Percentiles rank a stretch among this genome's conserved stretches.
Conservation (phyloP, 257 asterid genomes). For the Solanum chmielewskii region DNA sequence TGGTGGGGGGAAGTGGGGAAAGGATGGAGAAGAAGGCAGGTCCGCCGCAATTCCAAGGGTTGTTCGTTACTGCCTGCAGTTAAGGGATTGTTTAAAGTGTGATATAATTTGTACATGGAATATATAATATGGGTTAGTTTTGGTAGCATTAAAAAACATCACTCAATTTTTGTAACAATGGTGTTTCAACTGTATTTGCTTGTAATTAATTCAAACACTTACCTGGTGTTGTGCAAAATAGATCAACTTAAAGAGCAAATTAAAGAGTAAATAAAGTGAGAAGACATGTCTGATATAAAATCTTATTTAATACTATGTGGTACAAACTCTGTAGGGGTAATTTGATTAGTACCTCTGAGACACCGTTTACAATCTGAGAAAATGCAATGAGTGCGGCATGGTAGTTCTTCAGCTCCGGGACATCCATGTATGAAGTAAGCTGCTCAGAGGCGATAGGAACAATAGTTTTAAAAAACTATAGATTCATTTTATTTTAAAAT, state of each 20-base stretch:
- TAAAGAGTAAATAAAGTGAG: not conserved
- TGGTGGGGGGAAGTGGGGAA: too few species aligned
- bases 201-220: too few species aligned
- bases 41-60: too few species aligned
- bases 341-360: conserved; percentile 53
- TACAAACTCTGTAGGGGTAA: not conserved
- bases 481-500: too few species aligned
- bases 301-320: not conserved
- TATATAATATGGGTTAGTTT: too few species aligned
- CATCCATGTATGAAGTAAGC: conserved; percentile 55
- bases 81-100: too few species aligned
- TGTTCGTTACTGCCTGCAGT: too few species aligned
- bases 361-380: conserved; percentile 87
- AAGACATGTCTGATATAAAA: not conserved
- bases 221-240: not conserved
- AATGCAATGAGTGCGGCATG: conserved; percentile 85
- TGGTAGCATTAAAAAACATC: too few species aligned
- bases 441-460: conserved; percentile 84
- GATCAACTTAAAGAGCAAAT: not conserved
- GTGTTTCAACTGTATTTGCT: too few species aligned
- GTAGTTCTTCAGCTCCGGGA: conserved; percentile 84
- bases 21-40: too few species aligned
- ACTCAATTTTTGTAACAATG: too few species aligned
- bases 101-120: too few species aligned
- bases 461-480: conserved; percentile 14